These are phyloP conservation scores for Medicago lupulina DNA, from an alignment of 306 rosid genomes.

Conservation along the genomic window DNA sequence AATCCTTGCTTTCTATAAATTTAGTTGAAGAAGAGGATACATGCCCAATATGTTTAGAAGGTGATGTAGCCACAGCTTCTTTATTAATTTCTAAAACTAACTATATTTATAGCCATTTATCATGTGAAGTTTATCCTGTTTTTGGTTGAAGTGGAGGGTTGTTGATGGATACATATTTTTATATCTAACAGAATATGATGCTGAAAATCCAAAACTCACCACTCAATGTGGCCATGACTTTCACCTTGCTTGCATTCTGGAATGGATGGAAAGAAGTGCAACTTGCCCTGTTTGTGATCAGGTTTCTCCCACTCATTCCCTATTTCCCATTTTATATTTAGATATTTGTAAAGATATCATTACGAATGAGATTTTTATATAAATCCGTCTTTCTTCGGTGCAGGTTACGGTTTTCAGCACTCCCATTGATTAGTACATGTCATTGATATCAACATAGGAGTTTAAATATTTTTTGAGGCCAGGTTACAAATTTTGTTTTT, in stretches of 20 bases:
- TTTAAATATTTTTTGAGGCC: slow-evolving; percentile 32
- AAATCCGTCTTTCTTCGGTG: slow-evolving; percentile 40
- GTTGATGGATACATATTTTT: slow-evolving; percentile 24
- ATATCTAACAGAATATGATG: slow-evolving; percentile 72
- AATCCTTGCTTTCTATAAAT: slow-evolving; percentile 48
- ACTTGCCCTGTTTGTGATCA: slow-evolving; percentile 88
- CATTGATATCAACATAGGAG: slow-evolving; percentile 33
- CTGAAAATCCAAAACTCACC: slow-evolving; percentile 74
- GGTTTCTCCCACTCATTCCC: slow-evolving; percentile 56
- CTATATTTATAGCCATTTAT: slow-evolving; percentile 9
- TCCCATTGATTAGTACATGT: slow-evolving; percentile 75
- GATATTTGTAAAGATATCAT: too few relatives aligned
- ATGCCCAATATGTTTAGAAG: slow-evolving; percentile 98
- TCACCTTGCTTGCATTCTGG: slow-evolving; percentile 98
- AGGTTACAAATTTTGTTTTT: slow-evolving; percentile 36
- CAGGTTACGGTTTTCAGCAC: slow-evolving; percentile 82
- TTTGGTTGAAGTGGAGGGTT: slow-evolving; percentile 33
- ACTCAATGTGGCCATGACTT: slow-evolving; percentile 88
- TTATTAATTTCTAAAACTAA: not conserved
- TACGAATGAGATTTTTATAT: slow-evolving; percentile 7
- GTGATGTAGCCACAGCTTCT: slow-evolving; percentile 52
- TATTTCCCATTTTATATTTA: slow-evolving; percentile 1
- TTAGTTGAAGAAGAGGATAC: slow-evolving; percentile 79
- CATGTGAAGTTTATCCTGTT: slow-evolving; percentile 32
- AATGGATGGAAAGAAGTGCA: slow-evolving; percentile 98